Evolutionary conservation across 2,329 filamentous ascomycete genomes (phyloP).

Genomic region (Reticulascus tulasneorum): DNA sequence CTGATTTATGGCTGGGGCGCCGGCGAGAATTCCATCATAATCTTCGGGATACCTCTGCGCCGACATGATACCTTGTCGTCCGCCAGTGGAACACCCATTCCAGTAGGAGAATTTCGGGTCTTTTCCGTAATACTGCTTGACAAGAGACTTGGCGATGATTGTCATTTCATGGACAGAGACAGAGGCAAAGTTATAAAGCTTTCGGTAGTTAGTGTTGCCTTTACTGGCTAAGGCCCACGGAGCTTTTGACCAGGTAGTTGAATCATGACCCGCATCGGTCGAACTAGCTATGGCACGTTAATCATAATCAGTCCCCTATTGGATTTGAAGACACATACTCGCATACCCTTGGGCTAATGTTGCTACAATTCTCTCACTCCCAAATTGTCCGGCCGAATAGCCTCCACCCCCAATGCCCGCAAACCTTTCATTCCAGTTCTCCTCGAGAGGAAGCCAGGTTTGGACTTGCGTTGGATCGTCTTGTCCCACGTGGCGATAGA

Average conservation of each 20-base stretch:
- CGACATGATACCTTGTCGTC: slow-evolving; percentile 50
- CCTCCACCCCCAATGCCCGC: slow-evolving; percentile 27
- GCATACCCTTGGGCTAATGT: slow-evolving; percentile 10
- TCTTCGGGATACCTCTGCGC: slow-evolving; percentile 48
- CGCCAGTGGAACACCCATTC: slow-evolving; percentile 51
- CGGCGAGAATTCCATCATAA: slow-evolving; percentile 51
- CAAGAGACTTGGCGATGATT: slow-evolving; percentile 43
- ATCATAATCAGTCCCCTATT: neutral
- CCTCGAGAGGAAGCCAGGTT: slow-evolving; percentile 19
- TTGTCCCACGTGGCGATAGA: slow-evolving; percentile 20
- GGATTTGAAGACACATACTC: slow-evolving; percentile 1
- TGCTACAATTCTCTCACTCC: slow-evolving; percentile 7
- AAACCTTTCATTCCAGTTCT: slow-evolving; percentile 25
- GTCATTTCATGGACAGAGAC: slow-evolving; percentile 24
- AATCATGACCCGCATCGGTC: slow-evolving; percentile 9
- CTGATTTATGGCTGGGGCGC: slow-evolving; percentile 34
- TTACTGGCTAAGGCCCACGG: slow-evolving; percentile 17
- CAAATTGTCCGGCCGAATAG: slow-evolving; percentile 19
- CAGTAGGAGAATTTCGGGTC: slow-evolving; percentile 43
- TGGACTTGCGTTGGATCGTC: slow-evolving; percentile 21
- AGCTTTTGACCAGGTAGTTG: slow-evolving; percentile 5
- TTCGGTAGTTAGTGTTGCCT: slow-evolving; percentile 10
- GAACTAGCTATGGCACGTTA: slow-evolving; percentile 2
- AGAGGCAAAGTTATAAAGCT: slow-evolving; percentile 9
- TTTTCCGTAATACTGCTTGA: slow-evolving; percentile 41